Evolutionary conservation across 2,329 filamentous ascomycete genomes (phyloP), one percentile per base, ranked within the genome.

Genomic region (Stemphylium beticola): DNA sequence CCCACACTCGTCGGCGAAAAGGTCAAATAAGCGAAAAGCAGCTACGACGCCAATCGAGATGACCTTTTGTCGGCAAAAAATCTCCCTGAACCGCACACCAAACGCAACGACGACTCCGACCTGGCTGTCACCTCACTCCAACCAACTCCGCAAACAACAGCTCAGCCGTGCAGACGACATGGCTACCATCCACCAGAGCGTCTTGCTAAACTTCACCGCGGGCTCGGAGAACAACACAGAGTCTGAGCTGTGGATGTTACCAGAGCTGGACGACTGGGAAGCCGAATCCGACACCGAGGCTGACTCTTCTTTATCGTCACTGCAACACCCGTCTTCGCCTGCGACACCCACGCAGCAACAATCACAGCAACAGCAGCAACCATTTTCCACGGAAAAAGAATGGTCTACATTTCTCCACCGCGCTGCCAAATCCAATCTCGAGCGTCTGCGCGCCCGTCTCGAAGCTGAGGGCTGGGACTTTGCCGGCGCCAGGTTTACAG

Each of bases 381-480:
- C n/a, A n/a, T 11, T 29, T 2, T 10, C 26, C 10, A 10, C 26
- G 3, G 42, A 44, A 2, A 52, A 48, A 2, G 48, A 60, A 22
- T 63, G 62, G 62, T 56, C 63, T 2, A 57, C 62, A 2, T 55
- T 72, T 0, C 46, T 74, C 4, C 53, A 61, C 8, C 62, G 66
- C 24, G 69, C 71, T 1, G 70, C 68, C 2, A 64, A 57, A 1
- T 69, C 66, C 3, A 74, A 74, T 40, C 65, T 68, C 12, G 68
- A 73, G 37, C 57, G 70, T 0, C 53, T 74, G 15, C 55, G 68
- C 14, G 58, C 61, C 2, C 53, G 66, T 8, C 59, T 74, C 0
- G 72, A 74, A 32, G 67, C 66, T 2, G 72, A 74, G 17, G 68
- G 71, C 2, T 74, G 72, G 72, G 68, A 68, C 14, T 74, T 74